Evolutionary conservation across 768 basidiomycete genomes (phyloP).

Genomic region (Lactifluus volemus): DNA sequence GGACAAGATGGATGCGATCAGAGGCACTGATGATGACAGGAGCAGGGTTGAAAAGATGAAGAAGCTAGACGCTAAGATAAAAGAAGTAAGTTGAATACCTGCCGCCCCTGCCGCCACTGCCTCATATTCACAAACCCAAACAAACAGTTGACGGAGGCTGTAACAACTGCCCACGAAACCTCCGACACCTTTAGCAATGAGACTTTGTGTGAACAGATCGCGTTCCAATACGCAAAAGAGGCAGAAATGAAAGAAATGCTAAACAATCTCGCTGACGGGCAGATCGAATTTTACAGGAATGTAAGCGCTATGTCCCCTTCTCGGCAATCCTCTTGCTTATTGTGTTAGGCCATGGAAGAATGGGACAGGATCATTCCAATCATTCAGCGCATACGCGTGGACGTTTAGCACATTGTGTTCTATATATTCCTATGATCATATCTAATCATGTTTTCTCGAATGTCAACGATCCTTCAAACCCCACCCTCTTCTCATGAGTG

Average conservation of each 20-base stretch:
- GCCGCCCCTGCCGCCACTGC: background rate
- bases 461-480: background rate
- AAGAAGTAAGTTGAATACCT: constrained; percentile 54
- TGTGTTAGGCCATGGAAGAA: constrained; percentile 80
- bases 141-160: constrained; percentile 88
- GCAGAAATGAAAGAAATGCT: constrained; percentile 97
- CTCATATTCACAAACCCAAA: background rate
- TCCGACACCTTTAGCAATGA: constrained; percentile 96
- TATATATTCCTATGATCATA: constrained; percentile 16
- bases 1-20: constrained; percentile 84
- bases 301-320: constrained; percentile 32
- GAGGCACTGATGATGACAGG: constrained; percentile 90
- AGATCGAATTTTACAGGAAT: constrained; percentile 90
- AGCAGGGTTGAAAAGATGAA: constrained; percentile 89
- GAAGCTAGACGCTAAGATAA: constrained; percentile 89
- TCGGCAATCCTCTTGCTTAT: background rate
- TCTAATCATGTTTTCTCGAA: constrained; percentile 6
- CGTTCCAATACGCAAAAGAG: constrained; percentile 87
- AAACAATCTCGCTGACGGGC: constrained; percentile 80
- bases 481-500: background rate
- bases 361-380: constrained; percentile 94
- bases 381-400: constrained; percentile 90
- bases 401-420: constrained; percentile 44
- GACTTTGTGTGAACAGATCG: constrained; percentile 80
- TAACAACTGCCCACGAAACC: constrained; percentile 89